These are phyloP conservation scores for Chamaenerion angustifolium DNA, from an alignment of 345 rosid species.

Conservation along the genomic window DNA sequence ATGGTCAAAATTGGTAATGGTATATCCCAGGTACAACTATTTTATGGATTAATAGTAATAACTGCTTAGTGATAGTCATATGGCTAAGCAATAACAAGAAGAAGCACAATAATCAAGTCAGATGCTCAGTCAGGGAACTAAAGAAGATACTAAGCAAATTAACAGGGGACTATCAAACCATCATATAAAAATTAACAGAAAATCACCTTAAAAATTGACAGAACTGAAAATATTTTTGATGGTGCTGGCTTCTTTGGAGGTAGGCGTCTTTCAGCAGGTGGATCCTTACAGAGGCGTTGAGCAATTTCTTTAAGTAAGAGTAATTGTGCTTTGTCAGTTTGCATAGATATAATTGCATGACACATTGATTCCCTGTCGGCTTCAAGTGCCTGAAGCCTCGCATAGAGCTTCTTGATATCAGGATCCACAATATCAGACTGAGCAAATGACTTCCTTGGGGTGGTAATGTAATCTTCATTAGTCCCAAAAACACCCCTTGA, in stretches of 20 bases:
- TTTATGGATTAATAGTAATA: too few relatives aligned
- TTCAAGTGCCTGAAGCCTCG: conserved; percentile 88
- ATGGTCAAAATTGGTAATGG: too few relatives aligned
- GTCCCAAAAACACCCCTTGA: conserved; percentile 29
- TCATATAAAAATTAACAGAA: conserved; percentile 39
- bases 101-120: too few relatives aligned
- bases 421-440: conserved; percentile 48
- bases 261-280: conserved; percentile 36
- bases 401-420: conserved; percentile 62
- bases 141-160: too few relatives aligned
- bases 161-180: conserved; percentile 22
- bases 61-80: too few relatives aligned
- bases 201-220: conserved; percentile 60
- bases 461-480: conserved; percentile 27
- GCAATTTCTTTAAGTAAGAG: conserved; percentile 85
- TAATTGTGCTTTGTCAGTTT: conserved; percentile 79
- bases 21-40: too few relatives aligned
- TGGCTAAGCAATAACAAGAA: too few relatives aligned
- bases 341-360: conserved; percentile 73
- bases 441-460: conserved; percentile 29
- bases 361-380: conserved; percentile 96
- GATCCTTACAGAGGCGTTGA: conserved; percentile 69
- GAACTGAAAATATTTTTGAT: conserved; percentile 31
- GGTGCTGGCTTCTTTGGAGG: conserved; percentile 31
- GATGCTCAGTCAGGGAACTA: too few relatives aligned